phyloP scores from a whole-genome alignment of 805 yeast genomes.

The Komagataella ulmi region DNA sequence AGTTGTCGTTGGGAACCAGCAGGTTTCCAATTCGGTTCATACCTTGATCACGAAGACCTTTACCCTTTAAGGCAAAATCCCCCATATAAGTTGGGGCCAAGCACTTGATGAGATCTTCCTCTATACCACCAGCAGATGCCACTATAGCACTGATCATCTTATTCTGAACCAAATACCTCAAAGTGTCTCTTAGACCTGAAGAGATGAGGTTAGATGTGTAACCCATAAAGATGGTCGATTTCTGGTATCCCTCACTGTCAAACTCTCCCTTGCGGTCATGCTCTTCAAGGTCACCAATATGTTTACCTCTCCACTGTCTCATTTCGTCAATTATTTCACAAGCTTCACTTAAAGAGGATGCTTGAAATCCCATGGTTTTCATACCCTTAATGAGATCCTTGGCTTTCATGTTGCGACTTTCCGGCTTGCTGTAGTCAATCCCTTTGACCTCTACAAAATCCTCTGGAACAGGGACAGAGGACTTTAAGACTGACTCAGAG shows the following conservation, averaged over 20 bases:
- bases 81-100: constrained; percentile 95
- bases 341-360: constrained; percentile 71
- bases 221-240: constrained; percentile 88
- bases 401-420: constrained; percentile 69
- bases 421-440: constrained; percentile 74
- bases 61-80: constrained; percentile 75
- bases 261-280: constrained; percentile 63
- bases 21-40: constrained; percentile 96
- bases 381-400: constrained; percentile 66
- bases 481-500: constrained; percentile 82
- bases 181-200: constrained; percentile 85
- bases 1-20: constrained; percentile 94
- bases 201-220: constrained; percentile 93
- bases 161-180: constrained; percentile 81
- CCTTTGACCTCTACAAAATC: constrained; percentile 73
- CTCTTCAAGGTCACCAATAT: constrained; percentile 52
- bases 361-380: constrained; percentile 97
- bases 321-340: constrained; percentile 87
- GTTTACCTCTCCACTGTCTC: constrained; percentile 89
- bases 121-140: constrained; percentile 97
- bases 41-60: constrained; percentile 80
- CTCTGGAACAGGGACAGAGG: constrained; percentile 77
- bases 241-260: constrained; percentile 67
- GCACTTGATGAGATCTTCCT: constrained; percentile 93
- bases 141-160: constrained; percentile 92